Conservation (phyloP, 2,329 filamentous ascomycete genomes). For the Whalleya microplaca region DNA sequence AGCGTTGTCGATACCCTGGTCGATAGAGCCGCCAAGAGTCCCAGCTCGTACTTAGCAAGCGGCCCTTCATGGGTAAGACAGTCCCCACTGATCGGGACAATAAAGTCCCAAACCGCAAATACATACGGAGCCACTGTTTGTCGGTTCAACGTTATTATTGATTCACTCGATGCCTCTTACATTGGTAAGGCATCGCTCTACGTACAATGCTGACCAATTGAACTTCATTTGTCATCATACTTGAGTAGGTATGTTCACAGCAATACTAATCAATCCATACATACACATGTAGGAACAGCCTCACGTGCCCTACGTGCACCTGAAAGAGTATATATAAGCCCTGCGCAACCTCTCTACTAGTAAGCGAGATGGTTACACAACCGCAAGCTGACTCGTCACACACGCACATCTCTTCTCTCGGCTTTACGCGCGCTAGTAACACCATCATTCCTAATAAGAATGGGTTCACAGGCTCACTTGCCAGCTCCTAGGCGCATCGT, state of each 20-base stretch:
- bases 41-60: background rate
- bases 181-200: background rate
- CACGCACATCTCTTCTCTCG: background rate
- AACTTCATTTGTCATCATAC: constrained; percentile 17
- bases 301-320: background rate
- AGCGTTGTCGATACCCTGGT: background rate
- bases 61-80: background rate
- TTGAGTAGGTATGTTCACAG: background rate
- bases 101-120: background rate
- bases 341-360: constrained; percentile 4
- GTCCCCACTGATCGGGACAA: background rate
- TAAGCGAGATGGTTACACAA: background rate
- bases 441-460: constrained; percentile 1
- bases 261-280: background rate
- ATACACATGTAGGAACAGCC: background rate
- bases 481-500: constrained; percentile 32
- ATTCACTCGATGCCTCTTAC: background rate
- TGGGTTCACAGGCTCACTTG: constrained; percentile 14
- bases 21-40: background rate
- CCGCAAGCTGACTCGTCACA: background rate
- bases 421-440: background rate
- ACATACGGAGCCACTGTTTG: background rate
- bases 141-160: background rate
- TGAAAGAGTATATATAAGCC: constrained; percentile 5
- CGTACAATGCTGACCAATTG: constrained; percentile 19